These are phyloP conservation scores for Penicillium goetzii DNA, from an alignment of 495 filamentous ascomycete species.

Conservation along the genomic window DNA sequence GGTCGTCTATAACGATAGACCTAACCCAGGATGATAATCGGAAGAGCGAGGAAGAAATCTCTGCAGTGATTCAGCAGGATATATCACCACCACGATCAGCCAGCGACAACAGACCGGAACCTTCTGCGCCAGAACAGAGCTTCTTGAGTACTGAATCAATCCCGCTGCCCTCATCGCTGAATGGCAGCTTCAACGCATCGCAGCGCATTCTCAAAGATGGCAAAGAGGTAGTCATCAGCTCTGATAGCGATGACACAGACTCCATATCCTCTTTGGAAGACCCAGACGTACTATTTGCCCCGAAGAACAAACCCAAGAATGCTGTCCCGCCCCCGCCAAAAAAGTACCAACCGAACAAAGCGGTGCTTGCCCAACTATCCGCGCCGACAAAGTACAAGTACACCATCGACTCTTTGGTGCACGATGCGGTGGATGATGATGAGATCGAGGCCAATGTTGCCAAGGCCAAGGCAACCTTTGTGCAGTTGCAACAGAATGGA, in stretches of 20 bases:
- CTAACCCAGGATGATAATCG: constrained; percentile 17
- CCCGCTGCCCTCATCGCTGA: constrained; percentile 24
- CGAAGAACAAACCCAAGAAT: constrained; percentile 27
- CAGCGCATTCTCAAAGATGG: constrained; percentile 54
- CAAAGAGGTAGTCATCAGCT: constrained; percentile 62
- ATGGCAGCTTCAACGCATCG: constrained; percentile 30
- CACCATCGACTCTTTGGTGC: constrained; percentile 66
- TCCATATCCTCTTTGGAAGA: constrained; percentile 58
- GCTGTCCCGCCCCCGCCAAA: constrained; percentile 11
- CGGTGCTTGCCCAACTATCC: constrained; percentile 4
- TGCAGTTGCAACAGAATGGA: constrained; percentile 21
- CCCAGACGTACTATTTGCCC: constrained; percentile 42
- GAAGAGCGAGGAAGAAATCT: constrained; percentile 5
- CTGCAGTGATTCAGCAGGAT: constrained; percentile 23
- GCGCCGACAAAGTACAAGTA: constrained; percentile 63
- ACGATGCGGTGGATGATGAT: constrained; percentile 59
- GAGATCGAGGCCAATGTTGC: constrained; percentile 61
- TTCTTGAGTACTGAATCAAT: constrained; percentile 24
- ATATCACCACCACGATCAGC: constrained; percentile 18
- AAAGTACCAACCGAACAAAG: constrained; percentile 21
- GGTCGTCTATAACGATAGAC: constrained; percentile 34
- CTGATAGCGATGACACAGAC: constrained; percentile 69
- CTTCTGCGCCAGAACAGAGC: constrained; percentile 18
- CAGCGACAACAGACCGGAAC: neutral
- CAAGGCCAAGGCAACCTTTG: constrained; percentile 50